A percentile compares a stretch with the other conserved stretches of the same genome.
These are phyloP conservation scores for Tolypocladium capitatum DNA, from an alignment of 2,329 filamentous ascomycete species.

Conservation along the genomic window DNA sequence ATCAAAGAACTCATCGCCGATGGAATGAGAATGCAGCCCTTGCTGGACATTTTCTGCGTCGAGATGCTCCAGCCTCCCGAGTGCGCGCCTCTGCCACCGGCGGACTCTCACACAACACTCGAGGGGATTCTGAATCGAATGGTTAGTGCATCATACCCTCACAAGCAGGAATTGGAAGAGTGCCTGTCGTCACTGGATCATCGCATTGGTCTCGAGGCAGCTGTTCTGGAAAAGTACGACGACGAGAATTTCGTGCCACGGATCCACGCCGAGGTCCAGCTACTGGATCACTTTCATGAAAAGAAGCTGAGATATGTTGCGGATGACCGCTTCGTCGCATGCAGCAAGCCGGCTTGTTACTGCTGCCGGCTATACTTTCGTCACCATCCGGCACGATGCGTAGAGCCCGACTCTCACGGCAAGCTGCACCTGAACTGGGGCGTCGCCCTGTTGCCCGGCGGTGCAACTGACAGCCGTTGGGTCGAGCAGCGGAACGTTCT, in stretches of 20 bases:
- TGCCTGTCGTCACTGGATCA: not conserved
- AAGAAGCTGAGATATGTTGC: constrained; percentile 17
- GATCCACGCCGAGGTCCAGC: constrained; percentile 30
- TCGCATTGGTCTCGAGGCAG: not conserved
- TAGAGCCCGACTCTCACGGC: constrained; percentile 2
- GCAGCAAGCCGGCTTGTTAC: constrained; percentile 35
- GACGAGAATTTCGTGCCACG: not conserved
- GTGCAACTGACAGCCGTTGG: not conserved
- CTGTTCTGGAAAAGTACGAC: not conserved
- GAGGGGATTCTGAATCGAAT: constrained; percentile 19
- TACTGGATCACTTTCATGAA: constrained; percentile 29
- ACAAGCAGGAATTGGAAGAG: not conserved
- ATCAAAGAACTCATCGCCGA: constrained; percentile 23
- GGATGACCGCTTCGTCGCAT: constrained; percentile 29
- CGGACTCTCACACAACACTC: constrained; percentile 16
- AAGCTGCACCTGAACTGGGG: constrained; percentile 3
- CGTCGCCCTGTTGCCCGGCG: not conserved
- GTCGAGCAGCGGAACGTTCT: constrained; percentile 2
- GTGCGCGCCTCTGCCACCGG: constrained; percentile 8
- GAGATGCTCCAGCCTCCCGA: constrained; percentile 6
- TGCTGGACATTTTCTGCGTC: constrained; percentile 19
- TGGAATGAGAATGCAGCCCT: constrained; percentile 11
- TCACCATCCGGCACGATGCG: constrained; percentile 16
- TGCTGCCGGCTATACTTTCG: constrained; percentile 29
- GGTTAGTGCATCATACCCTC: constrained; percentile 4